phyloP scores from a whole-genome alignment of 169 alveolate species.

The Plasmodium ovale region DNA sequence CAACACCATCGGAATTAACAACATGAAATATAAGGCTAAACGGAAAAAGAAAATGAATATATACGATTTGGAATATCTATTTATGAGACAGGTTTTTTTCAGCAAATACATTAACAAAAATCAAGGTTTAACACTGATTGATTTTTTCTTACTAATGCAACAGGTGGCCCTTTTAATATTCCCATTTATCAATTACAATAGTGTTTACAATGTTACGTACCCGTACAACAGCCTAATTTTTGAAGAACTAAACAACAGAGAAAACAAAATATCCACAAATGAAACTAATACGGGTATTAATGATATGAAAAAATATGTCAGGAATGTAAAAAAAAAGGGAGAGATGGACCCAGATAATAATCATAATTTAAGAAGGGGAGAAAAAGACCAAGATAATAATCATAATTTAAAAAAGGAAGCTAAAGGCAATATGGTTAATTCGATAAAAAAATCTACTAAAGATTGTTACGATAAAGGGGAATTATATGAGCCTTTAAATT shows the following conservation, averaged over 20 bases:
- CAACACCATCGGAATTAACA: constrained; percentile 44
- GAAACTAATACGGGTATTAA: constrained; percentile 1
- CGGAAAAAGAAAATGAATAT: constrained; percentile 71
- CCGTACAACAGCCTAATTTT: constrained; percentile 45
- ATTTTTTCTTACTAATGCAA: constrained; percentile 75
- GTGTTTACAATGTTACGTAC: constrained; percentile 22
- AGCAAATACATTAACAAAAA: constrained; percentile 76
- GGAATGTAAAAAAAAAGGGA: constrained; percentile 11
- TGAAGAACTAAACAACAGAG: constrained; percentile 62
- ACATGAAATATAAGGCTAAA: constrained; percentile 18
- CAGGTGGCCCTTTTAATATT: constrained; percentile 64
- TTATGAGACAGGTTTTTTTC: constrained; percentile 68
- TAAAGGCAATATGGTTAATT: constrained; percentile 13
- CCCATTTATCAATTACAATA: constrained; percentile 45
- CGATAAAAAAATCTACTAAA: neutral
- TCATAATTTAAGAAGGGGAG: constrained; percentile 11
- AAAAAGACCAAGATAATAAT: constrained; percentile 25
- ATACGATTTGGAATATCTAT: constrained; percentile 70
- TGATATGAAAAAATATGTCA: constrained; percentile 19
- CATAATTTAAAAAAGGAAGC: constrained; percentile 16
- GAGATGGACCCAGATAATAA: constrained; percentile 33
- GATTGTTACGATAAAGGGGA: neutral
- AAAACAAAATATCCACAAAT: constrained; percentile 19
- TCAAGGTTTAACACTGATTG: constrained; percentile 76
- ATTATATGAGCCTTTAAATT: constrained; percentile 5